Evolutionary conservation across 208 protist genomes (phyloP).

Genomic region (Trypanosoma boissoni): DNA sequence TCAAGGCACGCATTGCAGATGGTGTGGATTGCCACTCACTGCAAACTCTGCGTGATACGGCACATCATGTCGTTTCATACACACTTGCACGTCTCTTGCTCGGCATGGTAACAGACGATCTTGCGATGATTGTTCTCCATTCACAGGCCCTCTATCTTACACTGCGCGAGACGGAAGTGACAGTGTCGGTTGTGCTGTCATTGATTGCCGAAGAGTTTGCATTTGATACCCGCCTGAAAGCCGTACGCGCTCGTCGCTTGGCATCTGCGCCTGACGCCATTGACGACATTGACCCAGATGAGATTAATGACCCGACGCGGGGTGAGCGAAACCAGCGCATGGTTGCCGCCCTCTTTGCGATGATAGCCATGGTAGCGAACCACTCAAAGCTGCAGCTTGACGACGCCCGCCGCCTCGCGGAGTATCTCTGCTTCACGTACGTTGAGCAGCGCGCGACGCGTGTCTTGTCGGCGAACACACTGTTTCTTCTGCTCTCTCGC

Average conservation of each 20-base stretch:
- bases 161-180: constrained; percentile 52
- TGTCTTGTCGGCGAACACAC: constrained; percentile 66
- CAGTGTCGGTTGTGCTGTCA: constrained; percentile 53
- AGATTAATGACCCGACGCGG: constrained; percentile 83
- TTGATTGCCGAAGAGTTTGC: constrained; percentile 77
- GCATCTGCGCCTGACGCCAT: constrained; percentile 13
- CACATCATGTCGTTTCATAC: constrained; percentile 79
- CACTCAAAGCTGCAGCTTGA: constrained; percentile 27
- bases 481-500: constrained; percentile 45
- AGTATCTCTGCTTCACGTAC: constrained; percentile 76
- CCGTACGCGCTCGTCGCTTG: constrained; percentile 47
- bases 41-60: constrained; percentile 58
- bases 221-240: constrained; percentile 60
- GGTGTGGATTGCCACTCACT: constrained; percentile 67
- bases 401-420: constrained; percentile 40
- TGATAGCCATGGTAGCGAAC: constrained; percentile 52
- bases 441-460: constrained; percentile 83
- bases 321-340: constrained; percentile 87
- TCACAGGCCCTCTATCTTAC: constrained; percentile 71
- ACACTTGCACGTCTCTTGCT: constrained; percentile 75
- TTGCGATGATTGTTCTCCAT: constrained; percentile 71
- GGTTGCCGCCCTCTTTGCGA: constrained; percentile 71
- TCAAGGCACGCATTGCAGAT: constrained; percentile 56
- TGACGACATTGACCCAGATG: constrained; percentile 69
- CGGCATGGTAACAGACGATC: constrained; percentile 84